These are phyloP conservation scores for Penicillium diatomitis DNA, from an alignment of 495 filamentous ascomycete species.

Conservation along the genomic window DNA sequence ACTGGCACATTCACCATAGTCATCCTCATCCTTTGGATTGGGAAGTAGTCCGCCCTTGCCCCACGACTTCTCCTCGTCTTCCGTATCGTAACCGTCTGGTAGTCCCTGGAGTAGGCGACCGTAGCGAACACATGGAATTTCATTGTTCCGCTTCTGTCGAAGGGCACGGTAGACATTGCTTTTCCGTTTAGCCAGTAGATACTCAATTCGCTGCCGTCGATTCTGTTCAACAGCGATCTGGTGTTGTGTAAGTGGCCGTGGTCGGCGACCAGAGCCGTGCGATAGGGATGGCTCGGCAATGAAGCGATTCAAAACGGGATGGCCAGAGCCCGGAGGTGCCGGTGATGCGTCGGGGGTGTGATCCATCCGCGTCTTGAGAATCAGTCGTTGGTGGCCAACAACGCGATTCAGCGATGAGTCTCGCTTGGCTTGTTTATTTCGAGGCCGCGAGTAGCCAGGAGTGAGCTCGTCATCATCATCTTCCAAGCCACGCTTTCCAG, in stretches of 20 bases:
- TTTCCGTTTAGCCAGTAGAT: slow-evolving; percentile 68
- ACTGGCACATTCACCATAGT: slow-evolving; percentile 70
- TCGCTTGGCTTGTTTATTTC: slow-evolving; percentile 28
- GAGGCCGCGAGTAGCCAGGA: slow-evolving; percentile 25
- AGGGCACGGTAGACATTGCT: slow-evolving; percentile 53
- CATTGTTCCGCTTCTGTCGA: slow-evolving; percentile 46
- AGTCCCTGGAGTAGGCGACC: slow-evolving; percentile 58
- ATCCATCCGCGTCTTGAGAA: slow-evolving; percentile 42
- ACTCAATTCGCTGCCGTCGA: slow-evolving; percentile 76
- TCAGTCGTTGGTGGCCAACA: slow-evolving; percentile 33
- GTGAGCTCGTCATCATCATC: slow-evolving; percentile 33
- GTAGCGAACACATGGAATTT: slow-evolving; percentile 55
- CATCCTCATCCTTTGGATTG: slow-evolving; percentile 55
- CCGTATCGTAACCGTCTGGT: slow-evolving; percentile 68
- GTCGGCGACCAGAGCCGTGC: slow-evolving; percentile 41
- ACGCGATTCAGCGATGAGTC: slow-evolving; percentile 31
- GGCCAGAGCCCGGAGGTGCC: slow-evolving; percentile 38
- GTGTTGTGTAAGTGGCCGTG: slow-evolving; percentile 82
- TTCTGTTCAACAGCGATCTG: slow-evolving; percentile 89
- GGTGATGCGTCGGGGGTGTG: slow-evolving; percentile 40
- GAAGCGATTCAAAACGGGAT: slow-evolving; percentile 42
- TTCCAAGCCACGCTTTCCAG: slow-evolving; percentile 22
- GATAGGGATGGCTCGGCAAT: slow-evolving; percentile 30
- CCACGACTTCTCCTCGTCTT: slow-evolving; percentile 55
- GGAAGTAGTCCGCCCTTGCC: slow-evolving; percentile 63